Evolutionary conservation across 495 filamentous ascomycete species (phyloP).

Genomic region (Hyaloscypha finlandica): DNA sequence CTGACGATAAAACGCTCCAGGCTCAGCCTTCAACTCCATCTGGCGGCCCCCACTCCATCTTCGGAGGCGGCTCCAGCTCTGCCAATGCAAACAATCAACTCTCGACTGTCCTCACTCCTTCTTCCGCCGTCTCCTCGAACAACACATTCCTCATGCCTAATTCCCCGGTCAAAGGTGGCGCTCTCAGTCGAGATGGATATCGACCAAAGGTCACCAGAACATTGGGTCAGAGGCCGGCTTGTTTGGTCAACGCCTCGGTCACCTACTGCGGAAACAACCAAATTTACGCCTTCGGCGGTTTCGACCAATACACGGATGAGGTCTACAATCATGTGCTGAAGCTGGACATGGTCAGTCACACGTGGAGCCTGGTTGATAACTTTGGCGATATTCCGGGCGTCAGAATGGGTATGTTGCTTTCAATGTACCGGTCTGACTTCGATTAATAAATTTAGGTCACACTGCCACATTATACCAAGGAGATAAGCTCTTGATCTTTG

Average conservation of each 20-base stretch:
- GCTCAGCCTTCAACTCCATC: slow-evolving; percentile 35
- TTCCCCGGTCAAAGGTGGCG: slow-evolving; percentile 67
- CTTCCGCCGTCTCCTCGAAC: slow-evolving; percentile 57
- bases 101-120: slow-evolving; percentile 36
- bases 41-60: slow-evolving; percentile 24
- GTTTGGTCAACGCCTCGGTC: slow-evolving; percentile 95
- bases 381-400: slow-evolving; percentile 98
- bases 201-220: slow-evolving; percentile 78
- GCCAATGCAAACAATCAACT: slow-evolving; percentile 17
- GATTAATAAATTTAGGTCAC: slow-evolving; percentile 60
- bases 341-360: slow-evolving; percentile 79
- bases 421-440: not conserved
- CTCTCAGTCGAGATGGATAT: slow-evolving; percentile 60
- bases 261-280: slow-evolving; percentile 94
- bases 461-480: slow-evolving; percentile 94
- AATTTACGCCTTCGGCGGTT: slow-evolving; percentile 98
- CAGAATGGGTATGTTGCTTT: slow-evolving; percentile 78
- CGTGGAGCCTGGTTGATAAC: slow-evolving; percentile 96
- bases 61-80: slow-evolving; percentile 19
- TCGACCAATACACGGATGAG: slow-evolving; percentile 98
- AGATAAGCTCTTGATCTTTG: slow-evolving; percentile 92
- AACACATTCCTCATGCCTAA: slow-evolving; percentile 86
- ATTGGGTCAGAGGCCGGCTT: slow-evolving; percentile 85
- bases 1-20: slow-evolving; percentile 5
- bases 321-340: slow-evolving; percentile 97